Base-by-base conservation (phyloP, 1,139 yeast genomes). In the Pichiaceae sp. region DNA sequence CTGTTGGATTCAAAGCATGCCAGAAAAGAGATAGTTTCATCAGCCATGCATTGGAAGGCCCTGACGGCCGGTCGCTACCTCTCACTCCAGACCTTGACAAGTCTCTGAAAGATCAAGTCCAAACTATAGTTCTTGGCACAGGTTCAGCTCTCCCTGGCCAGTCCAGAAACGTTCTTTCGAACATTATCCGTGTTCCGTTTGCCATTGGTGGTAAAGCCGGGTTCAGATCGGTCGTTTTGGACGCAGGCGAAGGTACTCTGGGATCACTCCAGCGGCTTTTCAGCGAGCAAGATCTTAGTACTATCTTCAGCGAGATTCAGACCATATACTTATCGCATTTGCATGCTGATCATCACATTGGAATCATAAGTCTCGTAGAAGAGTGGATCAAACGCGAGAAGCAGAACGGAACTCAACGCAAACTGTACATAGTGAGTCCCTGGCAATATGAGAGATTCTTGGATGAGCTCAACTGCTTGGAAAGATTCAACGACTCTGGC, bases 271-370 rank as follows among this genome's bases (percentile, higher is more conserved):
- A 64, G 31, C 72, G 97, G 46, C 64, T 75, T 38, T 77, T 77
- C 44, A 80, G 80, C 1, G 64, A 66, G 4, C 60, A 63, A 1
- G 66, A 64, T 9, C 35, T 60, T 4, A 49, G 37, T 53, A 32
- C 62, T 27, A 67, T 79, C 17, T 56, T 80, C 31, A 49, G 60
- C 31, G 93, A 87, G 49, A 59, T 89, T 41, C 63, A 70, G 19
- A 45, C 85, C 43, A 64, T 91, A 17, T 84, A 75, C 50, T 64
- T 93, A 39, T 83, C 95, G 48, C 99, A 93, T 63, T 64, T 91
- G 47, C 99, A 93, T 60, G 98, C 98, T 0, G 99, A 93, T 54
- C 99, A 93, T 56, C 97, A 91, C 56, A 62, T 91, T 33, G 99
- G 99, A 1, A 68, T 84, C 3, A 61, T 82, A 6, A 71, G 89